Evolutionary conservation across 192 early-diverging fungal species (phyloP).

Genomic region (Coemansia sp.): DNA sequence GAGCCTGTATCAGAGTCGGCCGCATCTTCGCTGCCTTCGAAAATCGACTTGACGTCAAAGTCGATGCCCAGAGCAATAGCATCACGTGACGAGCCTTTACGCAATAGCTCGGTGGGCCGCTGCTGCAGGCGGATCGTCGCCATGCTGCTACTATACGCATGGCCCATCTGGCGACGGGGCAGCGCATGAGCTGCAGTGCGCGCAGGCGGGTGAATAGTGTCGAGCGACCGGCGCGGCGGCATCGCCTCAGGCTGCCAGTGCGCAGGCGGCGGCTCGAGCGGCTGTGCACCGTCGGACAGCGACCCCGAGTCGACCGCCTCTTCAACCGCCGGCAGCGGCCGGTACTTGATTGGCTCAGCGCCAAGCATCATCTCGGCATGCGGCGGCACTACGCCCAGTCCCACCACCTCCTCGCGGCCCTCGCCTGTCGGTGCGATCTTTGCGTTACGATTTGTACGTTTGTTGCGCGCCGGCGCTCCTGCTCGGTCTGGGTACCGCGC

Average conservation of each 20-base stretch:
- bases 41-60: conserved; percentile 47
- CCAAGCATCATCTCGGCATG: conserved; percentile 31
- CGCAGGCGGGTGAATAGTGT: conserved; percentile 20
- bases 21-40: conserved; percentile 18
- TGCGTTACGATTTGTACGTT: conserved; percentile 37
- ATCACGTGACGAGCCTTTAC: conserved; percentile 46
- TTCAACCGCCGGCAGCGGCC: conserved; percentile 22
- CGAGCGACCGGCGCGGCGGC: conserved; percentile 40
- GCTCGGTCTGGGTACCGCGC: conserved; percentile 22
- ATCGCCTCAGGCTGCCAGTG: conserved; percentile 22
- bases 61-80: conserved; percentile 50
- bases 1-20: not conserved
- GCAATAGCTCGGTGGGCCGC: conserved; percentile 51
- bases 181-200: conserved; percentile 13
- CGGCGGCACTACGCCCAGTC: conserved; percentile 43
- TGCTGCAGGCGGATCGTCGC: conserved; percentile 56
- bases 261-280: not conserved
- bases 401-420: conserved; percentile 45
- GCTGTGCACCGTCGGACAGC: conserved; percentile 34
- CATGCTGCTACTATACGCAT: conserved; percentile 37
- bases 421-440: conserved; percentile 39
- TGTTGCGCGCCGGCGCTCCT: conserved; percentile 14
- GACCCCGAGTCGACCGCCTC: conserved; percentile 36
- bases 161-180: conserved; percentile 20
- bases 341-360: conserved; percentile 20